Conservation (phyloP, 495 filamentous ascomycete species). For the Letharia lupina region DNA sequence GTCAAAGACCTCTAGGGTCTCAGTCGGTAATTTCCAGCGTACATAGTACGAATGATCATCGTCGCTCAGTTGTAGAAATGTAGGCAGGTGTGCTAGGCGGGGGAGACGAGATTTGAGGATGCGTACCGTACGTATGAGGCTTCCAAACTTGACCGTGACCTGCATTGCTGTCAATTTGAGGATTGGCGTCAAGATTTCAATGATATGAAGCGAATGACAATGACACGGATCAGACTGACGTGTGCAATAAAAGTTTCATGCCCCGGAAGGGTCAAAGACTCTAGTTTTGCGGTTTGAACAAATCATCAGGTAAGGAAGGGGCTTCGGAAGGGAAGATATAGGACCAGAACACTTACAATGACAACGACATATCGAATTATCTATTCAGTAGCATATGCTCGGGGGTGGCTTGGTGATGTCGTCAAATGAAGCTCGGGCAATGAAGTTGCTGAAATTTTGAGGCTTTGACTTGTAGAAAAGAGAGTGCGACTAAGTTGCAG, state of each 20-base stretch:
- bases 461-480: neutral
- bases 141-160: neutral
- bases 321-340: neutral
- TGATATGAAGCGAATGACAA: neutral
- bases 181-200: neutral
- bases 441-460: neutral
- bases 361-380: neutral
- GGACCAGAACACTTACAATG: constrained; percentile 9
- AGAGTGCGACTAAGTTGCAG: too few relatives aligned
- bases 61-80: constrained; percentile 31
- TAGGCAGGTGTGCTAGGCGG: neutral
- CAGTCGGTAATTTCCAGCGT: constrained; percentile 99
- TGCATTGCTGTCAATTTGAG: constrained; percentile 4
- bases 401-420: too few relatives aligned
- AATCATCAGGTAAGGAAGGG: constrained; percentile 52
- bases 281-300: constrained; percentile 97
- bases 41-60: constrained; percentile 81
- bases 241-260: constrained; percentile 94
- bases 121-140: constrained; percentile 7
- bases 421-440: neutral
- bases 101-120: neutral
- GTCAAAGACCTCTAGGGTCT: constrained; percentile 64
- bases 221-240: constrained; percentile 85
- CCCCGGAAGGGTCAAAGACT: constrained; percentile 95
- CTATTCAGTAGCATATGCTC: neutral